These are phyloP conservation scores for Metschnikowia kofuensis DNA, from an alignment of 805 yeast species.

Conservation along the genomic window DNA sequence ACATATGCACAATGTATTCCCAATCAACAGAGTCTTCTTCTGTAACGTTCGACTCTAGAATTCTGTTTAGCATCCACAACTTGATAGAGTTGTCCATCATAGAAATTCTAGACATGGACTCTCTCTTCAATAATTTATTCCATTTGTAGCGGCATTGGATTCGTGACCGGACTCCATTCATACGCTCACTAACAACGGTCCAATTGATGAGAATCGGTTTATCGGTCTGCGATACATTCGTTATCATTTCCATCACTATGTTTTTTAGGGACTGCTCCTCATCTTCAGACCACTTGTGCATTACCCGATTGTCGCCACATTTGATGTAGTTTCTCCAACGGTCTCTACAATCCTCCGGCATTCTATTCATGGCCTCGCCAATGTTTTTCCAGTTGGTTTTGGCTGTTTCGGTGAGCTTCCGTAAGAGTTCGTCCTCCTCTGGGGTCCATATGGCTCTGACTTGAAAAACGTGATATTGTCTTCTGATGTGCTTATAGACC, in stretches of 20 bases:
- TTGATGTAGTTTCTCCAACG: constrained; percentile 94
- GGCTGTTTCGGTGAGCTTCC: constrained; percentile 57
- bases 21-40: constrained; percentile 32
- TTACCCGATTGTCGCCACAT: constrained; percentile 75
- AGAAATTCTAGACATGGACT: constrained; percentile 32
- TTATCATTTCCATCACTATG: constrained; percentile 51
- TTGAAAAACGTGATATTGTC: constrained; percentile 83
- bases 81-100: constrained; percentile 34
- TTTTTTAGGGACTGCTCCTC: constrained; percentile 64
- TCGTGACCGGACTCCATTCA: constrained; percentile 86
- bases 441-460: constrained; percentile 89
- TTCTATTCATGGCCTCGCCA: constrained; percentile 76
- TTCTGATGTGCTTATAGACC: constrained; percentile 86
- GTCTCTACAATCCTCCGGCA: constrained; percentile 98
- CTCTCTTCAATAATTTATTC: constrained; percentile 74
- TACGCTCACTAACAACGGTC: constrained; percentile 85
- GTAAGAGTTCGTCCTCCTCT: constrained; percentile 71
- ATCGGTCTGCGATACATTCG: constrained; percentile 17
- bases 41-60: constrained; percentile 26
- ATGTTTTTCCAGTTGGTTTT: constrained; percentile 88
- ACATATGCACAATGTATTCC: constrained; percentile 30
- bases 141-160: constrained; percentile 96
- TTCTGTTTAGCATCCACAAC: constrained; percentile 35
- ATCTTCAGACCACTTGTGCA: constrained; percentile 73
- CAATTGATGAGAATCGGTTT: constrained; percentile 63